Evolutionary conservation across 1,284 basidiomycete genomes (phyloP).

Genomic region (Crepidotus sp.): DNA sequence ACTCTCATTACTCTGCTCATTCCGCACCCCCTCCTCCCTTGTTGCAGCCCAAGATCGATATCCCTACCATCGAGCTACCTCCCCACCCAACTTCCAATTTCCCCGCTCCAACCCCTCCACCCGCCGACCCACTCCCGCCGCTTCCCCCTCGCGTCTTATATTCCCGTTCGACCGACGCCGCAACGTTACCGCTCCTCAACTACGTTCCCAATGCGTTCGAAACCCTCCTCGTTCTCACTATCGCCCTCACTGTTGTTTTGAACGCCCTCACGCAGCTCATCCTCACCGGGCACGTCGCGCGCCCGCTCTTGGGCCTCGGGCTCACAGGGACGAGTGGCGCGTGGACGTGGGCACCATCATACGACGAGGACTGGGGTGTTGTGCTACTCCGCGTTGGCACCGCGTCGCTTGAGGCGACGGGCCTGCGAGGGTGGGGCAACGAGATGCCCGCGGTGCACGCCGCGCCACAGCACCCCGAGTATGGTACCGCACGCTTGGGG

Average conservation of each 20-base stretch:
- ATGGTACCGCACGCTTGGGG: constrained; percentile 34
- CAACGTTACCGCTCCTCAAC: constrained; percentile 47
- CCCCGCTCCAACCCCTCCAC: constrained; percentile 10
- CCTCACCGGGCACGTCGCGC: constrained; percentile 33
- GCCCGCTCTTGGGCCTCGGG: constrained; percentile 29
- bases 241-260: constrained; percentile 12
- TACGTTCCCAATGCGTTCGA: constrained; percentile 66
- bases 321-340: constrained; percentile 16
- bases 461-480: constrained; percentile 21
- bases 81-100: constrained; percentile 12
- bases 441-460: constrained; percentile 52
- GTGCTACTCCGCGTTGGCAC: constrained; percentile 62
- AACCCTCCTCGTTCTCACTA: constrained; percentile 38
- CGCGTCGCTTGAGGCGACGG: constrained; percentile 65
- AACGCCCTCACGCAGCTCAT: constrained; percentile 45
- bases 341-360: constrained; percentile 26
- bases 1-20: constrained; percentile 28
- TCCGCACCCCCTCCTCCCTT: constrained; percentile 16
- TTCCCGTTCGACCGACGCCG: constrained; percentile 13
- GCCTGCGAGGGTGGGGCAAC: constrained; percentile 61
- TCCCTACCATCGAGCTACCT: constrained; percentile 8
- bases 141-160: constrained; percentile 1
- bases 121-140: constrained; percentile 3
- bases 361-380: constrained; percentile 68
- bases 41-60: constrained; percentile 2